Conservation (phyloP, 1,284 basidiomycete species). For the Ustilago curta region DNA sequence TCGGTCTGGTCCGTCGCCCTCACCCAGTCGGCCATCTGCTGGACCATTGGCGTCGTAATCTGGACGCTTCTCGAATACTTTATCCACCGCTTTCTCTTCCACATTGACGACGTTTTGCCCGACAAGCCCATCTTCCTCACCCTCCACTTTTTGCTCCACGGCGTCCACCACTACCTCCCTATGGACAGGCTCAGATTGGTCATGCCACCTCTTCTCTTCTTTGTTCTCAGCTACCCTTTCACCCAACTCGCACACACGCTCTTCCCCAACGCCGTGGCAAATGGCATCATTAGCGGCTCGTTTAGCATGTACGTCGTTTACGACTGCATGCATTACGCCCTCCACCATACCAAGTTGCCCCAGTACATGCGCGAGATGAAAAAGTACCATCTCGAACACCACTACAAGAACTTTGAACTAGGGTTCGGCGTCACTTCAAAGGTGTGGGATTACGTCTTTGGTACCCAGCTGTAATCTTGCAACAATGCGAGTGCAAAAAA, state of each 20-base stretch:
- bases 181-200: constrained; percentile 89
- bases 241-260: constrained; percentile 84
- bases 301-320: constrained; percentile 85
- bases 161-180: constrained; percentile 96
- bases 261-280: constrained; percentile 85
- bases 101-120: constrained; percentile 89
- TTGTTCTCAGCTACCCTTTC: constrained; percentile 84
- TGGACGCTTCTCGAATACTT: constrained; percentile 97
- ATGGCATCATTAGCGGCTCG: constrained; percentile 90
- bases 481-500: neutral
- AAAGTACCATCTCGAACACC: constrained; percentile 97
- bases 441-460: constrained; percentile 94
- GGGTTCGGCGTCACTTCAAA: constrained; percentile 97
- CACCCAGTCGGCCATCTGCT: constrained; percentile 72
- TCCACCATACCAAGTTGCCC: constrained; percentile 75
- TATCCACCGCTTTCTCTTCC: constrained; percentile 98
- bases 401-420: constrained; percentile 88
- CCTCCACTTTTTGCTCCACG: constrained; percentile 93
- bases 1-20: constrained; percentile 39
- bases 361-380: constrained; percentile 91
- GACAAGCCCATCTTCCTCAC: constrained; percentile 83
- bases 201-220: constrained; percentile 94
- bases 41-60: constrained; percentile 86
- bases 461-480: constrained; percentile 73
- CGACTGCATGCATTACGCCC: constrained; percentile 69